Conservation (phyloP, 1,139 yeast species). For the Lodderomyces parapsilosis region DNA sequence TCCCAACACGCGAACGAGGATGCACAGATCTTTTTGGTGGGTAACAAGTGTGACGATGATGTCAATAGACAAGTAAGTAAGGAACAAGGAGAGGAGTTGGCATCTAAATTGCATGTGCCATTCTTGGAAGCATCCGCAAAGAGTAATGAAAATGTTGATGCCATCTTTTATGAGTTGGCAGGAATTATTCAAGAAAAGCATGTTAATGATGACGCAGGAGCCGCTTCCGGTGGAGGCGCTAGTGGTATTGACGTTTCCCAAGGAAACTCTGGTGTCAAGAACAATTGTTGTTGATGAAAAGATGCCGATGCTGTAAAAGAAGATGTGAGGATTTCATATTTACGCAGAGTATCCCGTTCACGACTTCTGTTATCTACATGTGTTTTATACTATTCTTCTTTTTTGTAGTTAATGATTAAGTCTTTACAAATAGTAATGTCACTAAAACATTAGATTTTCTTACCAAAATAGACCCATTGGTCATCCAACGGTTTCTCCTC, state of each 20-base stretch:
- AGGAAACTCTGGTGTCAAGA: slow-evolving; percentile 29
- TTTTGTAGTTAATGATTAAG: background rate
- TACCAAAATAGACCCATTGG: slow-evolving; percentile 73
- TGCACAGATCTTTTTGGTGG: slow-evolving; percentile 90
- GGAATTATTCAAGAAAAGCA: slow-evolving; percentile 80
- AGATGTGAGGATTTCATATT: too few species aligned
- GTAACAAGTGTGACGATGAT: slow-evolving; percentile 90
- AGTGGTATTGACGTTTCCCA: slow-evolving; percentile 50
- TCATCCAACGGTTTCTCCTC: slow-evolving; percentile 70
- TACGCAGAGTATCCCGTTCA: too few species aligned
- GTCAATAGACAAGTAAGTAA: slow-evolving; percentile 72
- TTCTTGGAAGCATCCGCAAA: slow-evolving; percentile 96
- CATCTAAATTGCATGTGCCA: slow-evolving; percentile 84
- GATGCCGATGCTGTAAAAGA: too few species aligned
- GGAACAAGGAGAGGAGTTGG: slow-evolving; percentile 88
- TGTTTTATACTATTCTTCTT: background rate
- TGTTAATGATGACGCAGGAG: slow-evolving; percentile 35
- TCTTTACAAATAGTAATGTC: background rate
- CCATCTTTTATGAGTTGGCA: slow-evolving; percentile 89
- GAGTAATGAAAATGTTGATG: slow-evolving; percentile 87
- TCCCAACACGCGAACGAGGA: slow-evolving; percentile 96
- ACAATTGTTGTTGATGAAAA: slow-evolving; percentile 37
- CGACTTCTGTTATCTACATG: background rate
- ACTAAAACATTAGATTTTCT: slow-evolving; percentile 35
- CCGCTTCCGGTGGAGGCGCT: slow-evolving; percentile 21